These are phyloP conservation scores for Ormosia emarginata DNA, from an alignment of 306 rosid genomes.

Conservation along the genomic window DNA sequence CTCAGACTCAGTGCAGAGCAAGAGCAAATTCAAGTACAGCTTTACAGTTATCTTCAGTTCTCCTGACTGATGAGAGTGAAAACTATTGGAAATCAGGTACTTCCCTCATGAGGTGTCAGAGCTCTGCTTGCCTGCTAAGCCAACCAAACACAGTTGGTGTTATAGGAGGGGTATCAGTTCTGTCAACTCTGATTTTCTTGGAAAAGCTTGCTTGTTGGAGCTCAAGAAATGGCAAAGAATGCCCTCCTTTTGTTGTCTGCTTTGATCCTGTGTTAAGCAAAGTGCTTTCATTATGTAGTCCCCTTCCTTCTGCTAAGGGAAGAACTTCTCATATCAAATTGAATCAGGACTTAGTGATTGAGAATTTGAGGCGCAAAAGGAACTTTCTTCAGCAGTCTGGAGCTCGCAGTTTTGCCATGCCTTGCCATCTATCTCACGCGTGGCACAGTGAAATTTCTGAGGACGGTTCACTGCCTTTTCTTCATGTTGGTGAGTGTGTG, in stretches of 20 bases:
- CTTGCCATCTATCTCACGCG: slow-evolving; percentile 64
- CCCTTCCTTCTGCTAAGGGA: slow-evolving; percentile 23
- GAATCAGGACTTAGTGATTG: slow-evolving; percentile 32
- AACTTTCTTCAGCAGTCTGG: slow-evolving; percentile 57
- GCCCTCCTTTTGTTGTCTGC: slow-evolving; percentile 80
- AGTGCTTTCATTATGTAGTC: slow-evolving; percentile 34
- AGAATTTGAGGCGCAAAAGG: slow-evolving; percentile 46
- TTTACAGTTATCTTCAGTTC: slow-evolving; percentile 38
- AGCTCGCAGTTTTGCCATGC: slow-evolving; percentile 59
- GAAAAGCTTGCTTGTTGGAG: slow-evolving; percentile 84
- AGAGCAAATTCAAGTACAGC: slow-evolving; percentile 29
- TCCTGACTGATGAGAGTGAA: slow-evolving; percentile 45
- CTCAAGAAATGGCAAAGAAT: slow-evolving; percentile 48
- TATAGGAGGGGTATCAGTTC: slow-evolving; percentile 73
- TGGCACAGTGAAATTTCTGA: slow-evolving; percentile 54
- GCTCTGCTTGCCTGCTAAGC: slow-evolving; percentile 32
- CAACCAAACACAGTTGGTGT: slow-evolving; percentile 72
- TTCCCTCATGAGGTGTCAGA: slow-evolving; percentile 26
- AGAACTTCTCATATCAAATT: slow-evolving; percentile 25
- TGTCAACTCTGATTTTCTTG: slow-evolving; percentile 73
- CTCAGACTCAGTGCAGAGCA: slow-evolving; percentile 14
- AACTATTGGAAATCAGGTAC: slow-evolving; percentile 21
- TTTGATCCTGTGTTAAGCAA: slow-evolving; percentile 56
- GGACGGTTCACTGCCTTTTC: slow-evolving; percentile 52
- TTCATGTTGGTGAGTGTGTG: slow-evolving; percentile 71